Conservation (phyloP, 768 basidiomycete genomes). For the Porpolomopsis calyptriformis region DNA sequence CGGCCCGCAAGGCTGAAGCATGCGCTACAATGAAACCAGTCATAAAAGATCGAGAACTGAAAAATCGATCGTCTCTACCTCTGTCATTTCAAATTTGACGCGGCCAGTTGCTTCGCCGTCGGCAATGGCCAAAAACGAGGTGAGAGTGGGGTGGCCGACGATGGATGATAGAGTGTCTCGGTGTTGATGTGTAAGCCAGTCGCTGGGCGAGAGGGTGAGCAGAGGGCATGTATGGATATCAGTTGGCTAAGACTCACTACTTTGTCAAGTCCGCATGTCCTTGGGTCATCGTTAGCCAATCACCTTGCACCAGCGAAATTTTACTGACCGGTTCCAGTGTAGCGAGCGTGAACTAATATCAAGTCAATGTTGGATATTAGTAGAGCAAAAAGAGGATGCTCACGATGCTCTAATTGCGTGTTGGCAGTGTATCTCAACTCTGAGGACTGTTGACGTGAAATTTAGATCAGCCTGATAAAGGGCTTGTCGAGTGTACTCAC, state of each 20-base stretch:
- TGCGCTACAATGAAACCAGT: slow-evolving; percentile 42
- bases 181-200: slow-evolving; percentile 97
- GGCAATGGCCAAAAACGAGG: slow-evolving; percentile 83
- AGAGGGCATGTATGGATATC: background rate
- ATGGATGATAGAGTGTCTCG: slow-evolving; percentile 91
- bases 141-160: slow-evolving; percentile 78
- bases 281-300: slow-evolving; percentile 18
- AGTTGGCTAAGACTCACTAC: slow-evolving; percentile 48
- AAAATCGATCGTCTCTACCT: slow-evolving; percentile 50
- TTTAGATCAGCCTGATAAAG: too few relatives aligned
- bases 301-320: background rate
- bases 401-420: slow-evolving; percentile 90
- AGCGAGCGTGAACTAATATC: slow-evolving; percentile 78
- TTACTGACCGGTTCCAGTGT: slow-evolving; percentile 82
- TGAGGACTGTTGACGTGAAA: slow-evolving; percentile 50
- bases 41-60: slow-evolving; percentile 1
- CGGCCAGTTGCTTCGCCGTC: slow-evolving; percentile 90
- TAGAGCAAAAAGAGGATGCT: slow-evolving; percentile 23
- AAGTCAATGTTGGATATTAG: slow-evolving; percentile 11
- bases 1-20: slow-evolving; percentile 92
- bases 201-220: slow-evolving; percentile 39
- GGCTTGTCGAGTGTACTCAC: too few relatives aligned
- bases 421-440: slow-evolving; percentile 94
- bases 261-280: slow-evolving; percentile 96
- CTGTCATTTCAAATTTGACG: slow-evolving; percentile 88